These are phyloP conservation scores for Nigrospora oryzae DNA, from an alignment of 2,329 filamentous ascomycete species.

Conservation along the genomic window DNA sequence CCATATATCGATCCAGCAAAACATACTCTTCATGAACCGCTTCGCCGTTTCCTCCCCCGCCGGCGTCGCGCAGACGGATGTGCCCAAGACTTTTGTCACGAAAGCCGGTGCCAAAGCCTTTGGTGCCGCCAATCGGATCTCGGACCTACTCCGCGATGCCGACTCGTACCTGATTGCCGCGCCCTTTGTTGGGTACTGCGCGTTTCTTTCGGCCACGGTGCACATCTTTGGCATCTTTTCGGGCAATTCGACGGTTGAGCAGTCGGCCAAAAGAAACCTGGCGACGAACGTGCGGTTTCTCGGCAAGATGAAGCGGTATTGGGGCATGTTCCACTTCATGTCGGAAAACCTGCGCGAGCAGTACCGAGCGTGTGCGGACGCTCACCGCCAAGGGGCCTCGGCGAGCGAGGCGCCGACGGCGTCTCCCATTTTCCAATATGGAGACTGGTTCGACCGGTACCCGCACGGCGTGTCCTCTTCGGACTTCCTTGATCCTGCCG, in stretches of 20 bases:
- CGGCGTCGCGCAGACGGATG: conserved; percentile 56
- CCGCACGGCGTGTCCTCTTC: conserved; percentile 81
- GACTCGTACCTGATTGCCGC: conserved; percentile 76
- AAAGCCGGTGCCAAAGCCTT: conserved; percentile 70
- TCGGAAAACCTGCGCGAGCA: conserved; percentile 85
- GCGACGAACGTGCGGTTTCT: conserved; percentile 84
- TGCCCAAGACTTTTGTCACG: conserved; percentile 70
- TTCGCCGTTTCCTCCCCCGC: conserved; percentile 70
- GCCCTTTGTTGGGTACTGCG: conserved; percentile 90
- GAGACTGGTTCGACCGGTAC: conserved; percentile 95
- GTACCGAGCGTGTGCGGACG: conserved; percentile 78
- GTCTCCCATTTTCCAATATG: conserved; percentile 79
- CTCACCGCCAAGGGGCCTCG: conserved; percentile 59
- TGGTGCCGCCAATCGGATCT: conserved; percentile 79
- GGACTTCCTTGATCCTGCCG: conserved; percentile 72
- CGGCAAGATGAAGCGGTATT: conserved; percentile 91
- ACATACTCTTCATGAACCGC: conserved; percentile 80
- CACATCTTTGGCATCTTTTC: conserved; percentile 90
- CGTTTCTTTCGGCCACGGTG: conserved; percentile 88
- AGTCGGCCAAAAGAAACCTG: conserved; percentile 73
- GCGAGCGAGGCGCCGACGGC: conserved; percentile 36
- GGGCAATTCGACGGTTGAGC: conserved; percentile 67
- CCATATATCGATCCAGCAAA: conserved; percentile 84
- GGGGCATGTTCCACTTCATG: conserved; percentile 98
- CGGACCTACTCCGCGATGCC: conserved; percentile 71